Evolutionary conservation across 2,329 filamentous ascomycete genomes (phyloP).

Genomic region (Trichoderma gracile): DNA sequence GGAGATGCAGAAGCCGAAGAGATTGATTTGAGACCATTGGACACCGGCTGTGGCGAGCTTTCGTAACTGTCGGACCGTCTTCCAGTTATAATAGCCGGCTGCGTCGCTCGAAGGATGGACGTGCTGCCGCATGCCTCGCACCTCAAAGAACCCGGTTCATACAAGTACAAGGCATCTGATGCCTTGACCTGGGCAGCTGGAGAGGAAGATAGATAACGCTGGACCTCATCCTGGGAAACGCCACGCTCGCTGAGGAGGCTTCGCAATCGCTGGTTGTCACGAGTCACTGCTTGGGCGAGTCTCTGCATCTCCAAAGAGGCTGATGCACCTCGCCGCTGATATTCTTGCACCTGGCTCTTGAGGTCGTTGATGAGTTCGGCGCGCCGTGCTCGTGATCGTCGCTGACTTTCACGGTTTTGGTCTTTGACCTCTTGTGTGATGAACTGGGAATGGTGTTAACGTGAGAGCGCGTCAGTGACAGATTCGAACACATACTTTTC

Average conservation of each 20-base stretch:
- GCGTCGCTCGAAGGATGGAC: neutral
- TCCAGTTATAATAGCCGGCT: neutral
- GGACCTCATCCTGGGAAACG: conserved; percentile 21
- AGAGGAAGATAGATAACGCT: conserved; percentile 1
- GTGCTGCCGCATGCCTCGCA: conserved; percentile 9
- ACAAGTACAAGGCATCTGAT: neutral
- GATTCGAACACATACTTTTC: conserved; percentile 1
- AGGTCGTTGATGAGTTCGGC: conserved; percentile 24
- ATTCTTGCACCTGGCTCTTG: conserved; percentile 15
- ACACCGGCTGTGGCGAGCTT: neutral
- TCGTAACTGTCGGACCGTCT: too few relatives aligned
- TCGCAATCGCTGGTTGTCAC: conserved; percentile 23
- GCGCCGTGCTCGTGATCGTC: conserved; percentile 24
- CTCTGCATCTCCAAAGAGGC: conserved; percentile 25
- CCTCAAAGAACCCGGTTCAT: neutral
- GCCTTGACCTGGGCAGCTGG: neutral
- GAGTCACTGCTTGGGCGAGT: conserved; percentile 9
- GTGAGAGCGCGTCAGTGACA: neutral
- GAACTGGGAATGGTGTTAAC: neutral
- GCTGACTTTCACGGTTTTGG: conserved; percentile 26
- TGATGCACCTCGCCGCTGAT: conserved; percentile 17
- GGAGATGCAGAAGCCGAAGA: neutral
- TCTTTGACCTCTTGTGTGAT: conserved; percentile 12
- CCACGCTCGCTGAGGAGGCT: conserved; percentile 11
- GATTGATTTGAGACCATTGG: neutral